Conservation (phyloP, 805 yeast genomes). For the Metschnikowia cerradonensis region DNA sequence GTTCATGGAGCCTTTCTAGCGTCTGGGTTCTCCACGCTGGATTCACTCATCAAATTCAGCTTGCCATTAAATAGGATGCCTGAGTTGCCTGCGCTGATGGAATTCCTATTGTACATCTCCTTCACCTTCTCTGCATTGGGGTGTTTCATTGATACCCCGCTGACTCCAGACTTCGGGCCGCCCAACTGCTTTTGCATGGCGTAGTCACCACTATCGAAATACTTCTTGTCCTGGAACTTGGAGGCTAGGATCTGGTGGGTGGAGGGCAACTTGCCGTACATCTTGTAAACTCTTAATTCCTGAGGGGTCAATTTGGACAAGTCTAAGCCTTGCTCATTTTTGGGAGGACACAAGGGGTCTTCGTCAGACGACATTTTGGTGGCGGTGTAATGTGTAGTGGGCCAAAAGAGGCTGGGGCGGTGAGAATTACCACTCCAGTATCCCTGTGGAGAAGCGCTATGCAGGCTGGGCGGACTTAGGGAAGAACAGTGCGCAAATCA, state of each 20-base stretch:
- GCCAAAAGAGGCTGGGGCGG: slow-evolving; percentile 1
- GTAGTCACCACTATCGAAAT: slow-evolving; percentile 92
- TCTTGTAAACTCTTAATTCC: slow-evolving; percentile 68
- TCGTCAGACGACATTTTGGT: slow-evolving; percentile 32
- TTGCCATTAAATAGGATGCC: slow-evolving; percentile 46
- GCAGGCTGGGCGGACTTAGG: slow-evolving; percentile 1
- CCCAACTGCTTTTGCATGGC: slow-evolving; percentile 62
- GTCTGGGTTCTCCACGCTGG: slow-evolving; percentile 25
- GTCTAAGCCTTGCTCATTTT: slow-evolving; percentile 45
- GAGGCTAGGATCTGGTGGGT: slow-evolving; percentile 70
- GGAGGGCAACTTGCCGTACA: slow-evolving; percentile 85
- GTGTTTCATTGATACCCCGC: slow-evolving; percentile 39
- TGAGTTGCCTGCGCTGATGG: slow-evolving; percentile 48
- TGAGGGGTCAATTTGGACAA: slow-evolving; percentile 64
- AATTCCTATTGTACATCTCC: slow-evolving; percentile 53
- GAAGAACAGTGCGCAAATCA: slow-evolving; percentile 1
- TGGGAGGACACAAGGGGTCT: slow-evolving; percentile 50
- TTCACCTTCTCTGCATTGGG: slow-evolving; percentile 59
- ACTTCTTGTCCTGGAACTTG: slow-evolving; percentile 81
- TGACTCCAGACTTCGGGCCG: slow-evolving; percentile 27
- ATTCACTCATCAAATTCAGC: slow-evolving; percentile 52
- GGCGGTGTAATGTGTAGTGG: background rate
- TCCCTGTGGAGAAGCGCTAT: slow-evolving; percentile 5
- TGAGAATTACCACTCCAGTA: slow-evolving; percentile 2
- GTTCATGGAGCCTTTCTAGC: background rate